Conservation (phyloP, 306 rosid genomes). For the Gastrolobium bilobum region DNA sequence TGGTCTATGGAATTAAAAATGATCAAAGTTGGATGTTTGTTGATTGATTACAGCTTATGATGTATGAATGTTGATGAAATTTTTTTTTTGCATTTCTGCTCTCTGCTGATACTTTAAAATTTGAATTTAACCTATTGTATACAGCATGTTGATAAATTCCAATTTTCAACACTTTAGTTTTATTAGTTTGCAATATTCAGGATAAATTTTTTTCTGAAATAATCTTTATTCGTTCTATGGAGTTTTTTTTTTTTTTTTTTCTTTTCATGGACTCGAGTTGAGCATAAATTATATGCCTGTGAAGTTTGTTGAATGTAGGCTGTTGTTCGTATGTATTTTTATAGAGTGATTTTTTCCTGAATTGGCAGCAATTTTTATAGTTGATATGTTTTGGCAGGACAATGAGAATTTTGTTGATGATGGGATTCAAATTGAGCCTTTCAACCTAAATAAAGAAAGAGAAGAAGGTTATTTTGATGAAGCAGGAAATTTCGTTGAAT, state of each 20-base stretch:
- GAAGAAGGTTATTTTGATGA: slow-evolving; percentile 95
- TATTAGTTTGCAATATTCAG: slow-evolving; percentile 1
- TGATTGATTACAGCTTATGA: neutral
- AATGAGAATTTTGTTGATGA: slow-evolving; percentile 74
- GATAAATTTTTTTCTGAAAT: neutral
- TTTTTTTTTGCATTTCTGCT: neutral
- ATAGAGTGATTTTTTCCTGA: slow-evolving; percentile 38
- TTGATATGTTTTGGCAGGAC: slow-evolving; percentile 66
- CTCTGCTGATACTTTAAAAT: slow-evolving; percentile 15
- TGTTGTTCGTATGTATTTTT: slow-evolving; percentile 25
- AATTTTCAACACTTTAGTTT: slow-evolving; percentile 26
- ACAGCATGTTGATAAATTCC: slow-evolving; percentile 13
- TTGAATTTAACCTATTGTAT: neutral
- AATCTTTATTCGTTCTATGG: slow-evolving; percentile 15
- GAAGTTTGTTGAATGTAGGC: slow-evolving; percentile 13
- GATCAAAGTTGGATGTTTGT: neutral
- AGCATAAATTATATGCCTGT: slow-evolving; percentile 6
- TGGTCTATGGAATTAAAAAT: neutral
- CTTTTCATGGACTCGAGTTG: neutral
- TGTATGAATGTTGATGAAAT: neutral
- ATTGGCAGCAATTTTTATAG: slow-evolving; percentile 40
- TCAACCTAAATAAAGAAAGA: slow-evolving; percentile 87
- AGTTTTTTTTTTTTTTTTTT: too few relatives aligned
- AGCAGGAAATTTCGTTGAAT: slow-evolving; percentile 87
- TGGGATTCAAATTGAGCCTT: slow-evolving; percentile 92